Evolutionary conservation across 768 basidiomycete genomes (phyloP), one percentile per base, ranked within the genome.

Genomic region (Serpula lacrymans): DNA sequence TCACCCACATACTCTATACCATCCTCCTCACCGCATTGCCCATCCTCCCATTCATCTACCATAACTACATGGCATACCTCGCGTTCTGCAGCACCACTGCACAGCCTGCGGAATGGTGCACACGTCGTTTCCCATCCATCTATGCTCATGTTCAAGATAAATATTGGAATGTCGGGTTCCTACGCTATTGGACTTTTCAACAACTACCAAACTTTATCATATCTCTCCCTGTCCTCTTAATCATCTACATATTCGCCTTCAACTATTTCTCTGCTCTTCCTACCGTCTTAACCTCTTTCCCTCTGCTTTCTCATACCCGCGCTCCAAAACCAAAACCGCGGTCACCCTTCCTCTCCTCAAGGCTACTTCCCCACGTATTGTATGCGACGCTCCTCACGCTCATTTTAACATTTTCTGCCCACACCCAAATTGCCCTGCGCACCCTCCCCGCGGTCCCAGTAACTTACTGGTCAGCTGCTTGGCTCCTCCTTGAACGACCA

Each of bases 151-250:
- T 87, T 2, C 95, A 99, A 58, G 64, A 64, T 4, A 69, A 74
- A 39, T 97, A 98, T 60, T 99, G 95, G 96, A 72, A 86, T 56
- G 67, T 75, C 31, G 92, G 94, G 12, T 78, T 94, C 48, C 61
- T 99, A 46, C 77, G 71, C 3, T 98, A 98, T 62, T 99, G 90
- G 90, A 83, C 83, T 0, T 46, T 67, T 17, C 64, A 74, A 22
- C 94, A 99, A 61, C 51, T 91, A 2, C 96, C 96, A 33, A 96
- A 97, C 62, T 88, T 97, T 56, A 48, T 90, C 45, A 70, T 98
- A 41, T 79, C 85, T 12, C 53, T 77, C 0, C 95, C 95, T 0
- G 71, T 84, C 0, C 73, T 95, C 39, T 29, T 63, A 35, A 64
- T 74, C 46, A 63, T 82, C 26, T 62, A 73, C 39, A 38, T 30